A percentile compares a stretch with the other conserved stretches of the same genome.
Evolutionary conservation across 2,329 filamentous ascomycete genomes (phyloP).

Genomic region (Setomelanomma holmii): DNA sequence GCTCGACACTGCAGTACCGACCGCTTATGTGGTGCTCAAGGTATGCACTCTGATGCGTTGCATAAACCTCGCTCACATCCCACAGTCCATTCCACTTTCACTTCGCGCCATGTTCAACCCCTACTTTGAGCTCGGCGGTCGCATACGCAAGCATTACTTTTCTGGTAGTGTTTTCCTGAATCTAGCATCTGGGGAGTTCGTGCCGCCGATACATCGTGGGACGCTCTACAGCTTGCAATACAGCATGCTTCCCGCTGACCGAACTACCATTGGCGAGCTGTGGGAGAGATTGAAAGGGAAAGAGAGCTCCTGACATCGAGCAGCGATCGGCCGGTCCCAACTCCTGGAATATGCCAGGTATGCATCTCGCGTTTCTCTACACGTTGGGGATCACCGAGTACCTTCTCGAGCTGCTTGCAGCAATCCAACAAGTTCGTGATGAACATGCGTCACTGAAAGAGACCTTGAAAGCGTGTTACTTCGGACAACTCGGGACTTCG

Average conservation of each 20-base stretch:
- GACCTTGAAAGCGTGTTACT: too few species aligned
- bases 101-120: constrained; percentile 96
- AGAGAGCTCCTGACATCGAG: not conserved
- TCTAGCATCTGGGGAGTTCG: constrained; percentile 87
- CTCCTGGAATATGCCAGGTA: not conserved
- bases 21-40: constrained; percentile 86
- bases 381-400: too few species aligned
- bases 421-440: too few species aligned
- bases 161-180: constrained; percentile 87
- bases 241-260: constrained; percentile 87
- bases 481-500: too few species aligned
- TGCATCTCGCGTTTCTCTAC: too few species aligned
- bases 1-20: constrained; percentile 41
- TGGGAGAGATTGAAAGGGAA: constrained; percentile 65
- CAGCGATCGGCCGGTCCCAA: not conserved
- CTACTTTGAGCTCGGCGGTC: constrained; percentile 92
- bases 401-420: too few species aligned
- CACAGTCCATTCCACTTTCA: constrained; percentile 77
- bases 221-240: constrained; percentile 97
- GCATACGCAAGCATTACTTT: constrained; percentile 94
- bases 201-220: constrained; percentile 92
- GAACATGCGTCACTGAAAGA: too few species aligned
- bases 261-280: constrained; percentile 83
- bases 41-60: constrained; percentile 52
- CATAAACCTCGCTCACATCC: not conserved